Evolutionary conservation across 1,284 basidiomycete species (phyloP), one percentile per base, ranked within the genome.

Genomic region (Cutaneotrichosporon sp.): DNA sequence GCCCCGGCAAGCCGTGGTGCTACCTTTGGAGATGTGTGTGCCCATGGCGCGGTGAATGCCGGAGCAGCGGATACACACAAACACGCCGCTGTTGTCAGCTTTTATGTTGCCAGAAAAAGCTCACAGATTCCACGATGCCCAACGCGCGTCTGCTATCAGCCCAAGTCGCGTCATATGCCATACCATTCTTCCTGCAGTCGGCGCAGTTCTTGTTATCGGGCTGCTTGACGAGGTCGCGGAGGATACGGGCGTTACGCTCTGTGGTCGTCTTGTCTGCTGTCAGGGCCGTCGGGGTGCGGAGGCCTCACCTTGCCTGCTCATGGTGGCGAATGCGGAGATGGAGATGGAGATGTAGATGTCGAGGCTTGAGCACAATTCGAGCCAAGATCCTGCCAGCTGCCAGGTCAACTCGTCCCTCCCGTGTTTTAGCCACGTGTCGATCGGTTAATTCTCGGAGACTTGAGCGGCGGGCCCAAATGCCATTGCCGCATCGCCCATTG

Each of bases 21-120:
- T 27, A 76, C 76, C 75, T 69, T 87, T 88, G 75, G 87, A 88
- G 74, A 96, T 94, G 73, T 98, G 96, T 0, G 94, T 97, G 57
- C 96, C 96, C 90, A 98, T 94, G 27, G 89, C 87, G 34, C 96
- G 86, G 75, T 98, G 94, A 54, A 97, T 89, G 29, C 94, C 94
- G n/a, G 92, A 97, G 76, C 94, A 98, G 55, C 94, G 83, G 63
- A 98, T 97, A 72, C 94, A 98, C 34, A 97, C 78, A 70, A 90
- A 96, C 3, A 91, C 87, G 27, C 92, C 92, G 26, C 89, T 22
- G 31, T 5, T 4, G 49, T 43, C n/a, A 42, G 34, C 14, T 22
- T 12, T 5, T 19, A 19, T 10, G 1, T 19, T 14, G n/a, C 14
- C 25, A 31, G n/a, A n/a, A n/a, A n/a, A n/a, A n/a, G 70, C 84